phyloP scores from a whole-genome alignment of 1,284 basidiomycete genomes.

The Macrocybe sp. region DNA sequence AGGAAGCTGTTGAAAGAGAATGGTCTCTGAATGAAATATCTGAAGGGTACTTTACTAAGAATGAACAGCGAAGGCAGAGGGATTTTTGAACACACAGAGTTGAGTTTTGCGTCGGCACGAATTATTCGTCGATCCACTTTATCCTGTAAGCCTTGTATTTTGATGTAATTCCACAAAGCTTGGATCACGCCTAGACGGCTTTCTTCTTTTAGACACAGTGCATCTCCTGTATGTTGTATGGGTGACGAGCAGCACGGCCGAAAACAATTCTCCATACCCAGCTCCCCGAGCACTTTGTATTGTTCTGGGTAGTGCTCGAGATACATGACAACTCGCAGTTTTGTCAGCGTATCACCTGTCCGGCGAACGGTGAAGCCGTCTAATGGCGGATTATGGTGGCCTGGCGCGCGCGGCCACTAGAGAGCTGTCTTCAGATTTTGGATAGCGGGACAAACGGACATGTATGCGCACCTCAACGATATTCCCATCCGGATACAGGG shows the following conservation, averaged over 20 bases:
- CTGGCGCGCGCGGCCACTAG: conserved; percentile 66
- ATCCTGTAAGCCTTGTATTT: conserved; percentile 83
- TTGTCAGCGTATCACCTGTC: conserved; percentile 75
- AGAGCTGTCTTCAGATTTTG: neutral
- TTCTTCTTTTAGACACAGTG: conserved; percentile 84
- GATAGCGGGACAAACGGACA: conserved; percentile 2
- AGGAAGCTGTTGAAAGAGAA: conserved; percentile 80
- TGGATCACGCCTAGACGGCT: conserved; percentile 81
- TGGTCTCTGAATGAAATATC: conserved; percentile 63
- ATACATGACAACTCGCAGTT: conserved; percentile 77
- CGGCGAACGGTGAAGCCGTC: conserved; percentile 91
- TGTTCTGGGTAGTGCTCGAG: conserved; percentile 86
- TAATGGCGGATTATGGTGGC: conserved; percentile 54
- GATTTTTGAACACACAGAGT: conserved; percentile 35
- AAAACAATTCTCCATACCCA: conserved; percentile 42
- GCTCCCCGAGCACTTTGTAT: conserved; percentile 76
- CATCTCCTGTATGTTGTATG: conserved; percentile 32
- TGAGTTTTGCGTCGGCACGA: conserved; percentile 70
- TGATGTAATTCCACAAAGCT: conserved; percentile 92
- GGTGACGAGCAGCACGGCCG: neutral
- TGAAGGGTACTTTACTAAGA: conserved; percentile 20
- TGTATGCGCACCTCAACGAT: conserved; percentile 59
- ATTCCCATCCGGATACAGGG: conserved; percentile 78
- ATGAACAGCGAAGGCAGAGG: neutral
- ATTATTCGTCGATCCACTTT: conserved; percentile 83